Base-by-base conservation (phyloP, 164 flowering plant genomes). In the Vitis amurensis region DNA sequence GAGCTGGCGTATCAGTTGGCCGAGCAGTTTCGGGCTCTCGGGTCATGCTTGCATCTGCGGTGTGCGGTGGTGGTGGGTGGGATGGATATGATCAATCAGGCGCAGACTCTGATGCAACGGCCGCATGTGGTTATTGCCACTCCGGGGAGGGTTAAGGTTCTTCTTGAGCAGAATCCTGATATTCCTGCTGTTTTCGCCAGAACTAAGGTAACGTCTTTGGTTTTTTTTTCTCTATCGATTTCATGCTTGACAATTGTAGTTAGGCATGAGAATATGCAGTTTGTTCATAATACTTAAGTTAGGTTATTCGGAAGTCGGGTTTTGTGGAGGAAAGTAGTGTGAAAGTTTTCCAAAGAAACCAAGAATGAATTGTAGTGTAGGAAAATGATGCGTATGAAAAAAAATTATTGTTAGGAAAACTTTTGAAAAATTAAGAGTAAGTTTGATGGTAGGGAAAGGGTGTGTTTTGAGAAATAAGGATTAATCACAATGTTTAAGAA, bases 1-100 rank as follows among this genome's bases (percentile, higher is more conserved):
- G 99, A 95, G 82, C 81, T 95, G 70, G 99, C 98, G 3, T 88
- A 74, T 71, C 98, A 95, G 78, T 66, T 95, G 73, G 97, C 98
- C 0, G 98, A 95, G 76, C 99, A 95, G 77, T 95, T 95, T 62
- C 73, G 88, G 66, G 97, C 97, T 0, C 81, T 95, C 6, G 99
- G 99, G 1, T 85, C 92, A 2, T 63, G 82, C 51, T 53, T 95
- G 82, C 77, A 84, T 11, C 66, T 95, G 69, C 74, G 97, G 50
- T 87, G 90, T 69, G 62, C 82, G 9, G 98, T 90, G 60, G 79
- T 95, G 59, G 97, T 95, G n/a, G 99, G 99, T 3, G 98, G 98
- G 0, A 90, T 95, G 97, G 89, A 91, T 77, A 79, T 84, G 86
- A 73, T 93, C 30, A 84, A 56, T 13, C 98, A 95, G 69, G 82